Conservation (phyloP, 208 protist genomes). For the Trypanosoma theileri region DNA sequence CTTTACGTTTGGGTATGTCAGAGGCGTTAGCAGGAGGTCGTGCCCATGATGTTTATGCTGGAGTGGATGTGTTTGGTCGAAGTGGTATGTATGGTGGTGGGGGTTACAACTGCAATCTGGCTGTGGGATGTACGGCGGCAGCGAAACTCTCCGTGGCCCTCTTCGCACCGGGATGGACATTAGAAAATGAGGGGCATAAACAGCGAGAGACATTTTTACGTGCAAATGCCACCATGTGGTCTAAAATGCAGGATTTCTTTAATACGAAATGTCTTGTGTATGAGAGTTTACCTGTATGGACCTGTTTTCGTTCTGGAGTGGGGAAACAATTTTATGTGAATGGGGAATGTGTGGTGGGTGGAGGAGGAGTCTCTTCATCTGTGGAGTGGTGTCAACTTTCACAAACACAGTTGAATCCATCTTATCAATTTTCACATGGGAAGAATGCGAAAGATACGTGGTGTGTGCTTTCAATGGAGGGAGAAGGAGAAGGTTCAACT, state of each 20-base stretch:
- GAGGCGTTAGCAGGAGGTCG: constrained; percentile 32
- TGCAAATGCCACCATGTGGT: constrained; percentile 59
- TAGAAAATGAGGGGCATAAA: constrained; percentile 51
- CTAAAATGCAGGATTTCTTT: constrained; percentile 44
- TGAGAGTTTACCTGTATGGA: constrained; percentile 41
- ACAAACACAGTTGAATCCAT: constrained; percentile 22
- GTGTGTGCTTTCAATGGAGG: constrained; percentile 16
- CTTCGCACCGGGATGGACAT: constrained; percentile 91
- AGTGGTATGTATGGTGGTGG: constrained; percentile 63
- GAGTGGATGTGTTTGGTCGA: constrained; percentile 89
- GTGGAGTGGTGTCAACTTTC: constrained; percentile 33
- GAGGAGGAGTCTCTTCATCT: not conserved
- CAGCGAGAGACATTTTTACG: constrained; percentile 48
- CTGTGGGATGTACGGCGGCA: constrained; percentile 32
- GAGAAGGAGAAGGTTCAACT: not conserved
- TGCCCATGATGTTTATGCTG: constrained; percentile 64
- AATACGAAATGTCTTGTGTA: constrained; percentile 11
- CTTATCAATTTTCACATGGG: not conserved
- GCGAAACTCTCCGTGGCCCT: constrained; percentile 66
- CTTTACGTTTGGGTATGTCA: constrained; percentile 36
- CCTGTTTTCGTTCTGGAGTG: constrained; percentile 49
- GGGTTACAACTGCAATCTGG: constrained; percentile 56
- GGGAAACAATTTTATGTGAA: constrained; percentile 60
- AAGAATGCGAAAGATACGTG: not conserved
- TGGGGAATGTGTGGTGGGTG: constrained; percentile 27